These are phyloP conservation scores for Luvunga scandens DNA, from an alignment of 345 rosid genomes.

Conservation along the genomic window DNA sequence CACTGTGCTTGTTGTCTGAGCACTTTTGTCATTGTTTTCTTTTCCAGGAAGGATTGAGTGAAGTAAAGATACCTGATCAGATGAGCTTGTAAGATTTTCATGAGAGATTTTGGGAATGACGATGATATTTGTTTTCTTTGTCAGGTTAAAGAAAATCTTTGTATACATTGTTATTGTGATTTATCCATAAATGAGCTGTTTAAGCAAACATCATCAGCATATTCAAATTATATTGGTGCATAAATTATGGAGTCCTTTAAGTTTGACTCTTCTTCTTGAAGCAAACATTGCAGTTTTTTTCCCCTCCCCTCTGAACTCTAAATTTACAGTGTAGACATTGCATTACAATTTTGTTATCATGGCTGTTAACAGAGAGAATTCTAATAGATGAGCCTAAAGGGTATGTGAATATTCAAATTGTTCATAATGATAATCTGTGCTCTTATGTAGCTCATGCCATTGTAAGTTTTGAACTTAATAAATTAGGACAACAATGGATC, in stretches of 20 bases:
- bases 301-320: no score
- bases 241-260: background rate
- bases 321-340: no score
- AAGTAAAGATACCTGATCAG: background rate
- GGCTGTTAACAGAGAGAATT: no score
- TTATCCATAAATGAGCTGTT: background rate
- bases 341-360: no score
- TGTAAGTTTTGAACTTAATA: background rate
- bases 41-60: slow-evolving; percentile 9
- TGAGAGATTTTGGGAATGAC: background rate
- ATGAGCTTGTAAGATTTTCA: background rate
- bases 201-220: background rate
- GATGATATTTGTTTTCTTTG: background rate
- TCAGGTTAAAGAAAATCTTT: background rate
- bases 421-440: background rate
- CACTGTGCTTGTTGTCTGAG: background rate
- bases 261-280: background rate
- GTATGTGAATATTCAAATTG: background rate
- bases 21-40: background rate
- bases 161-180: background rate
- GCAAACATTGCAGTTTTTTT: background rate
- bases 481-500: background rate
- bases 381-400: no score
- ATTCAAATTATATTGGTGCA: no score
- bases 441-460: background rate